Base-by-base conservation (phyloP, 1,284 basidiomycete genomes). In the Sporisorium exsertum region DNA sequence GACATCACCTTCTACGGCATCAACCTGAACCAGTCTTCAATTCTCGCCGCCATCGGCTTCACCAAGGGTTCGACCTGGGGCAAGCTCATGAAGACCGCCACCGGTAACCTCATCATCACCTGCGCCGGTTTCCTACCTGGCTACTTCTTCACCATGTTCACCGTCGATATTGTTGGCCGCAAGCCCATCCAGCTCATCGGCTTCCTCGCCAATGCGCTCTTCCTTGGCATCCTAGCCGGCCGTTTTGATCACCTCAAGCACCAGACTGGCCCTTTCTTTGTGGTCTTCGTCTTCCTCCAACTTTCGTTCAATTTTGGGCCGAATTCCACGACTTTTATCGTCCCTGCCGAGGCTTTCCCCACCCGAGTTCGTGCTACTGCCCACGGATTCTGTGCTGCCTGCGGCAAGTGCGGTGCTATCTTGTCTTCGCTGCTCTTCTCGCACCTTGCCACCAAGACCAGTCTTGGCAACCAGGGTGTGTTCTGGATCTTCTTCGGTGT, bases 1-100 rank as follows among this genome's bases (percentile, higher is more conserved):
- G 92, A 93, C 89, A 90, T 94, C 71, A 87, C 86, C 32, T 94
- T 94, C 88, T 85, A 92, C 84, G 93, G 93, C 69, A 89, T 94
- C 86, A 92, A 92, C 64, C 88, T 94, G 65, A 94, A 94, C 88
- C 91, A 91, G 8, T 89, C 90, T 52, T 91, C 91, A 81, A 88
- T 89, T 62, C 86, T 89, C 47, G 89, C 91, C 77, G 91, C 90
- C 77, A 90, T 92, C 76, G 91, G 89, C 58, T 89, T 88, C 85
- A 84, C 86, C 62, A 85, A 62, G 20, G 85, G 86, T 10, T 80
- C 83, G 53, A 83, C 85, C 63, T 82, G 75, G 69, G 60, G 62
- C 58, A 82, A 88, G 82, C 88, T 94, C 77, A 90, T 87, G 64
- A 87, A 88, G 43, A 90, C 89, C 20, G 66, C 84, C 10, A 71